phyloP scores from a whole-genome alignment of 495 filamentous ascomycete genomes.

The Penicillium waksmanii region DNA sequence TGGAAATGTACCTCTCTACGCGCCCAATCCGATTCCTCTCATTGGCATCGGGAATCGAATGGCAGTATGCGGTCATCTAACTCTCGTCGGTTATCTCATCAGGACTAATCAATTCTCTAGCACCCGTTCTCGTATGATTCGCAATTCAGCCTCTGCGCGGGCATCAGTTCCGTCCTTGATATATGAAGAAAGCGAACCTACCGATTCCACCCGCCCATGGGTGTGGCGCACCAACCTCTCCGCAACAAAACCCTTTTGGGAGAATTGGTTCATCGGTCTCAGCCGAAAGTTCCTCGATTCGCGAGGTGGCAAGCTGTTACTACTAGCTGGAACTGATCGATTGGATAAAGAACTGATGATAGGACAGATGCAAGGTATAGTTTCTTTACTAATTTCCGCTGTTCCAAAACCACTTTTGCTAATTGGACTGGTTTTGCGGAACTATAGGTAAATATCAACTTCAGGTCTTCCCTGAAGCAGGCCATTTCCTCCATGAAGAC shows the following conservation, averaged over 20 bases:
- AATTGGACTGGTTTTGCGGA: not conserved
- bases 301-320: constrained; percentile 82
- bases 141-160: constrained; percentile 77
- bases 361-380: constrained; percentile 91
- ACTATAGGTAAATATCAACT: constrained; percentile 87
- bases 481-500: constrained; percentile 97
- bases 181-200: constrained; percentile 42
- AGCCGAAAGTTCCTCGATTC: constrained; percentile 86
- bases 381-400: not conserved
- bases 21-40: constrained; percentile 79
- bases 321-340: constrained; percentile 92
- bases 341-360: constrained; percentile 95
- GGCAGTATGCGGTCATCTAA: constrained; percentile 65
- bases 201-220: constrained; percentile 56
- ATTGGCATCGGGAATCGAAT: constrained; percentile 80
- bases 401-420: constrained; percentile 1
- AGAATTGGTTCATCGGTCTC: constrained; percentile 88
- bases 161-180: constrained; percentile 88
- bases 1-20: constrained; percentile 87
- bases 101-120: constrained; percentile 32
- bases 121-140: constrained; percentile 83
- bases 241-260: constrained; percentile 89
- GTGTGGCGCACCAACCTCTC: constrained; percentile 85
- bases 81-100: not conserved
- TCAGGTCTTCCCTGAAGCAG: constrained; percentile 91